Evolutionary conservation across 306 rosid species (phyloP).

Genomic region (Delonix regia): DNA sequence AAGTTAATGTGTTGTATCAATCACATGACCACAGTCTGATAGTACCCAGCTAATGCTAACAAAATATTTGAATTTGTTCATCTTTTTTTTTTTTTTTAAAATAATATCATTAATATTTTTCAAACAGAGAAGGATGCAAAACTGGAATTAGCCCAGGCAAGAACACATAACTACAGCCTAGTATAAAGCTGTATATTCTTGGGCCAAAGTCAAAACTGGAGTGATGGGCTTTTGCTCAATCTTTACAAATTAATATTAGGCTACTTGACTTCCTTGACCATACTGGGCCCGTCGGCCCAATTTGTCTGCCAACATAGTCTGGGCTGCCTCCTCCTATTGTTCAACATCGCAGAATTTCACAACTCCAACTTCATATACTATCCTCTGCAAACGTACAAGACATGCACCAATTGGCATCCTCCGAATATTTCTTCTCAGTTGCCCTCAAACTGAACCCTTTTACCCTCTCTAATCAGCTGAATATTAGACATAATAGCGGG

Average conservation of each 20-base stretch:
- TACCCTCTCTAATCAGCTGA: too few species aligned
- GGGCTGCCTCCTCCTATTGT: background rate
- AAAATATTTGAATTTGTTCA: too few species aligned
- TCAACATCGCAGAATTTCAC: background rate
- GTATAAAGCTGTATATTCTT: too few species aligned
- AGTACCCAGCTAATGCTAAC: background rate
- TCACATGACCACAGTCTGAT: background rate
- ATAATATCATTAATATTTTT: background rate
- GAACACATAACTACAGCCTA: too few species aligned
- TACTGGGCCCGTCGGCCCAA: background rate
- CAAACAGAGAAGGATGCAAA: background rate
- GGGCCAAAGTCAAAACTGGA: too few species aligned
- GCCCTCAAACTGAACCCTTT: too few species aligned
- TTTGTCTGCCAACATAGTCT: background rate
- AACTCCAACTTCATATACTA: background rate
- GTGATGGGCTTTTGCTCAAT: background rate
- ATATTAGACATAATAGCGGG: too few species aligned
- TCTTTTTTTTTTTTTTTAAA: too few species aligned
- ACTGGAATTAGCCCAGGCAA: background rate
- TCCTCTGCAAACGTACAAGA: background rate
- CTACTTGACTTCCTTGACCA: background rate
- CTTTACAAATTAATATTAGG: too few species aligned
- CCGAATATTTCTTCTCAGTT: too few species aligned
- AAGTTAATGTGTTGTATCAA: background rate
- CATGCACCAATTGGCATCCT: background rate